Base-by-base conservation (phyloP, 2,329 filamentous ascomycete species). In the Phialemonium atrogriseum region DNA sequence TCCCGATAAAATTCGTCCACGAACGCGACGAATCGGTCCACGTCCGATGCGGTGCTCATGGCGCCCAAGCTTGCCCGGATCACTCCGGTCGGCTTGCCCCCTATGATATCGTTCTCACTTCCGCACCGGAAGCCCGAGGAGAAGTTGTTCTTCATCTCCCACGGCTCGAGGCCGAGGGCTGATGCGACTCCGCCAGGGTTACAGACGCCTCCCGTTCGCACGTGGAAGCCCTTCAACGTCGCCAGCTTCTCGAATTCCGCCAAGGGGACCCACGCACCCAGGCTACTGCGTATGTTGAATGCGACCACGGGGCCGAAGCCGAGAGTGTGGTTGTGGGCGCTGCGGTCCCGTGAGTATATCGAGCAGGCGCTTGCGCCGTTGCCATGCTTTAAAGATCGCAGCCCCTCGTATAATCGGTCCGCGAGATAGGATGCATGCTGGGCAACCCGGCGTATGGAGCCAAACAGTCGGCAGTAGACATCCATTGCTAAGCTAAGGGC, bases 221-320 rank as follows among this genome's bases (percentile, higher is more conserved):
- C 61, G 47, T 95, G 85, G 24, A 96, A 82, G 29, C 76, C 73
- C 42, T 81, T 84, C 13, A 94, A 64, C 3, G 73, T 69, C 6
- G 87, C 83, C 14, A 95, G 64, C 53, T 89, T 94, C 51, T 96
- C 88, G 12, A 96, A 77, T 50, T 96, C 88, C 10, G 75, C 68
- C 39, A 88, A 80, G 42, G 84, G 84, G 31, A 91, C 55, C 81
- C 85, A 94, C 17, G 72, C 70, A 1, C 84, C 83, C 7, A 63
- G 51, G 13, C 72, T 69, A 41, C 80, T 84, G 30, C 62, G 69
- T 19, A 96, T 49, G 46, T 96, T 96, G 62, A 96, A 89, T 0
- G 88, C 77, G 16, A 95, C 56, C 7, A 88, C 72, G 0, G 89
- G 84, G 0, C 89, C 89, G 47, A 75, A 73, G 46, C 49, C 51